Evolutionary conservation across 306 rosid species (phyloP), one percentile per base, ranked within the genome.

Genomic region (Clitoria ternatea): DNA sequence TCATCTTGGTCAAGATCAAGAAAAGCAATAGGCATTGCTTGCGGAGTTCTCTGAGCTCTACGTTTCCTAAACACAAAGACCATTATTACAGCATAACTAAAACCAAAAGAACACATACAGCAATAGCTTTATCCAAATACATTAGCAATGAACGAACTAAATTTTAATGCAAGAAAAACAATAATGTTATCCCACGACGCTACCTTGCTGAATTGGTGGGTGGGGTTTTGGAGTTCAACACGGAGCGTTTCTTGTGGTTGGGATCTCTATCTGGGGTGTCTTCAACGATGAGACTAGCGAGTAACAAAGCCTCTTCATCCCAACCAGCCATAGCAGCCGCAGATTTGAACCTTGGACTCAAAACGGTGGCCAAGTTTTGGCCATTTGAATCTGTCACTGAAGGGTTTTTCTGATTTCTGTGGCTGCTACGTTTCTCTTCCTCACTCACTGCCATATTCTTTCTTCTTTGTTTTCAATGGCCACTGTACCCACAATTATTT

Each of bases 291-390:
- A 89, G 89, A 69, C 80, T 85, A 0, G 99, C 99, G 1, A 77
- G 20, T 5, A 95, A 70, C 20, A 95, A 81, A 0, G 95, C 73
- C 73, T 95, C 97, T 81, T 95, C 97, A 32, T 91, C 99, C 99
- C 97, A 95, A 44, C 97, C 99, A 14, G 99, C 99, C 91, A 86
- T 79, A 66, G 99, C 96, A 4, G 96, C 96, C 10, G 75, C 91
- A 3, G 97, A 89, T 81, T 86, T 95, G 87, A 95, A 91, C 72
- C 92, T 74, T 6, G 99, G 96, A 74, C 91, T 91, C 52, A 95
- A 57, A 3, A 89, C 12, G 23, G 61, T 30, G 6, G 48, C 69
- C 32, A 1, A 3, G 52, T 37, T 74, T 67, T 80, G 72, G 32
- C 77, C 84, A 69, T 50, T 76, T 13, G 69, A 69, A 30, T 69